These are phyloP conservation scores for Neonectria sp. DNA, from an alignment of 2,329 filamentous ascomycete species.

Conservation along the genomic window DNA sequence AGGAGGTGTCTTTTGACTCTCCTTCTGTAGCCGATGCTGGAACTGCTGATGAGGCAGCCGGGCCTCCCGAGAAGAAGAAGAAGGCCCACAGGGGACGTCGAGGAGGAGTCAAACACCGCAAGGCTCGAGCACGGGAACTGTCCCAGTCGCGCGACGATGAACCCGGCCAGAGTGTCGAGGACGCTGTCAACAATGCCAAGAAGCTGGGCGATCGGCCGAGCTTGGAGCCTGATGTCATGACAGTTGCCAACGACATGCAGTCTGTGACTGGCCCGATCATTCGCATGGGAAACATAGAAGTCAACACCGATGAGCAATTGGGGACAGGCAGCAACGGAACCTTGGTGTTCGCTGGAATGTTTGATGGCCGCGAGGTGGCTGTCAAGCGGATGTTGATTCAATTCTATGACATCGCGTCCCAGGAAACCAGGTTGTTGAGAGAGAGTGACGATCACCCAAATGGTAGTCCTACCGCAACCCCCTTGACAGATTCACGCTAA, in stretches of 20 bases:
- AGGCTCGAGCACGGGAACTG: slow-evolving; percentile 67
- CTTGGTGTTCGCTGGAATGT: slow-evolving; percentile 93
- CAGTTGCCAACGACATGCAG: slow-evolving; percentile 69
- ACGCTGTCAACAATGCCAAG: slow-evolving; percentile 72
- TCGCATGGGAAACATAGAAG: slow-evolving; percentile 75
- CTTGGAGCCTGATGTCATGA: slow-evolving; percentile 75
- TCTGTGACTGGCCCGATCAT: slow-evolving; percentile 73
- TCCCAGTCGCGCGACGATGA: slow-evolving; percentile 67
- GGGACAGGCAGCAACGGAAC: slow-evolving; percentile 96
- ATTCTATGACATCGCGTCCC: slow-evolving; percentile 95
- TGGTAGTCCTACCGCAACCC: slow-evolving; percentile 58
- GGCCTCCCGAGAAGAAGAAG: slow-evolving; percentile 70
- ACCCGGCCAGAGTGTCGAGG: slow-evolving; percentile 67
- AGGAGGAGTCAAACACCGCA: slow-evolving; percentile 78
- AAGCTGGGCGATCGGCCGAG: slow-evolving; percentile 68
- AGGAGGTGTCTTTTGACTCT: background rate
- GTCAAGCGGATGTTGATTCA: slow-evolving; percentile 98
- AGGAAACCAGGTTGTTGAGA: slow-evolving; percentile 90
- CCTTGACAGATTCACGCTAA: slow-evolving; percentile 26
- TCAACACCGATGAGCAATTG: slow-evolving; percentile 74
- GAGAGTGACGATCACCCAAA: slow-evolving; percentile 97
- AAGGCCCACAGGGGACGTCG: slow-evolving; percentile 80
- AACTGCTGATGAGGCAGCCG: slow-evolving; percentile 26
- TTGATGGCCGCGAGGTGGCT: slow-evolving; percentile 92
- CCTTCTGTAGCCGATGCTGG: background rate